A percentile compares a stretch with the other conserved stretches of the same genome.
Conservation (phyloP, 2,329 filamentous ascomycete species). For the Alternaria atra region DNA sequence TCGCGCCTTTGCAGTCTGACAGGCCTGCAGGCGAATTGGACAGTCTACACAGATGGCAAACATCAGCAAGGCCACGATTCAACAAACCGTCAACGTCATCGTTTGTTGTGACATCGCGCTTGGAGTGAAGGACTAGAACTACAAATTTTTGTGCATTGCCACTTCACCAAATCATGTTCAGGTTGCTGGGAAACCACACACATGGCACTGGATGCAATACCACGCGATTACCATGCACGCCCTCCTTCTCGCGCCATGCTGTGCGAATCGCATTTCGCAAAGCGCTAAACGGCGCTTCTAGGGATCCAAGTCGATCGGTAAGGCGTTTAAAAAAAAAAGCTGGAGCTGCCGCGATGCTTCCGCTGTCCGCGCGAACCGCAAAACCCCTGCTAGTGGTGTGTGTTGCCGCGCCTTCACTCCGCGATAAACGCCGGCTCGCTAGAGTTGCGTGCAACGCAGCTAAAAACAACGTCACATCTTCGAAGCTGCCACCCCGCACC, state of each 20-base stretch:
- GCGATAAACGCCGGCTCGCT: conserved; percentile 28
- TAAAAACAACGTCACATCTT: conserved; percentile 27
- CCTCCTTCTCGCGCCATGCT: conserved; percentile 6
- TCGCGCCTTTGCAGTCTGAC: not conserved
- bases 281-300: conserved; percentile 23
- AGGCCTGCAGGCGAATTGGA: not conserved
- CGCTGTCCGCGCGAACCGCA: conserved; percentile 19
- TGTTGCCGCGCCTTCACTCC: conserved; percentile 16
- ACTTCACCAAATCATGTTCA: conserved; percentile 4
- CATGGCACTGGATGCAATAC: conserved; percentile 15
- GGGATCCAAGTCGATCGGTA: conserved; percentile 15
- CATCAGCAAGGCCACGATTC: not conserved
- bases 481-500: not conserved
- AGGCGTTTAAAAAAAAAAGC: conserved; percentile 9
- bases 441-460: conserved; percentile 22
- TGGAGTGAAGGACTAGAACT: not conserved
- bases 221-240: conserved; percentile 9
- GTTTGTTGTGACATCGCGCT: not conserved
- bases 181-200: conserved; percentile 22
- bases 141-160: not conserved
- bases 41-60: not conserved
- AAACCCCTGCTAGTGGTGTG: conserved; percentile 18
- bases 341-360: conserved; percentile 22
- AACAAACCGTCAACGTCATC: not conserved
- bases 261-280: conserved; percentile 8